These are phyloP conservation scores for Phytopythium mirpurense DNA, from an alignment of 352 stramenopile genomes.

Conservation along the genomic window DNA sequence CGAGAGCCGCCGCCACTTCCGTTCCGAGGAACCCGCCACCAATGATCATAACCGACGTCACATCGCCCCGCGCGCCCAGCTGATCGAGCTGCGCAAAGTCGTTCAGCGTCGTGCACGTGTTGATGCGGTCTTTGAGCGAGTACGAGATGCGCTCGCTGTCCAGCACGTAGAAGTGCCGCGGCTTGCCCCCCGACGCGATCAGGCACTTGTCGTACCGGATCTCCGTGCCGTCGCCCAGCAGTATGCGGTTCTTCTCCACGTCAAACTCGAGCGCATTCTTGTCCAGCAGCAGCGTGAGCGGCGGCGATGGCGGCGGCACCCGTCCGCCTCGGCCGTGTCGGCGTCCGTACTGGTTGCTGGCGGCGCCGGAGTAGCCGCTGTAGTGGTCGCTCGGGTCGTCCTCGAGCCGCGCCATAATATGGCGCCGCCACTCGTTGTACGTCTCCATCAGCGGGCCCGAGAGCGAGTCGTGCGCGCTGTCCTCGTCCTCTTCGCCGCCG, in stretches of 20 bases:
- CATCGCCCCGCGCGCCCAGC: constrained; percentile 36
- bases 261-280: constrained; percentile 79
- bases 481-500: constrained; percentile 9
- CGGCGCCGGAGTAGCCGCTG: not conserved
- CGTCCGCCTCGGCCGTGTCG: not conserved
- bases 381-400: constrained; percentile 37
- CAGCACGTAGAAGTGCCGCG: constrained; percentile 86
- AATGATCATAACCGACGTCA: constrained; percentile 75
- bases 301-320: constrained; percentile 9
- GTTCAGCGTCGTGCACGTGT: constrained; percentile 69
- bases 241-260: constrained; percentile 79
- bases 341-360: not conserved
- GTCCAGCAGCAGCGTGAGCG: constrained; percentile 74
- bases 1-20: constrained; percentile 74
- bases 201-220: constrained; percentile 86
- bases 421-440: constrained; percentile 90
- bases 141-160: constrained; percentile 81
- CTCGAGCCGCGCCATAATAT: constrained; percentile 77
- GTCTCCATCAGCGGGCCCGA: constrained; percentile 64
- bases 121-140: constrained; percentile 81
- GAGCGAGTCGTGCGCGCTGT: constrained; percentile 18
- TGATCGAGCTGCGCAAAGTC: constrained; percentile 82
- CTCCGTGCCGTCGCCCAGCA: constrained; percentile 74
- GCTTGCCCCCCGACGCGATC: constrained; percentile 77
- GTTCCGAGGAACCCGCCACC: constrained; percentile 89